Conservation (phyloP, 192 early-diverging fungal species). For the Geranomyces michiganensis region DNA sequence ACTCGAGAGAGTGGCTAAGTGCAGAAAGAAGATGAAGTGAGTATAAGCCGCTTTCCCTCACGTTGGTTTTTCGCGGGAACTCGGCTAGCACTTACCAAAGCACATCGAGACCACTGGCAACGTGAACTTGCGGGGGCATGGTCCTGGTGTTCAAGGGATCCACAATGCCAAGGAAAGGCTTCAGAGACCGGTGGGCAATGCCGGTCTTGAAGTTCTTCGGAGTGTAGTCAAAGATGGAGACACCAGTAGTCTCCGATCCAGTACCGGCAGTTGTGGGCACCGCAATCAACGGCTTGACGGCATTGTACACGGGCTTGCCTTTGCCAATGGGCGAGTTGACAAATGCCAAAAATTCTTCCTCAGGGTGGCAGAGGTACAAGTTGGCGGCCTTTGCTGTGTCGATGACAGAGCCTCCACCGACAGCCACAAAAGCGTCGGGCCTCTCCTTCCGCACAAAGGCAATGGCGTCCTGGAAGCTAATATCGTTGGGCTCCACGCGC, state of each 20-base stretch:
- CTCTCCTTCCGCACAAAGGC: conserved; percentile 71
- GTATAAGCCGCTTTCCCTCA: not conserved
- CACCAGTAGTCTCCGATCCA: conserved; percentile 89
- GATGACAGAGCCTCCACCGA: conserved; percentile 89
- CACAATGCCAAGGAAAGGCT: conserved; percentile 83
- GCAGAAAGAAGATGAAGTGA: not conserved
- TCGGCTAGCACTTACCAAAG: conserved; percentile 51
- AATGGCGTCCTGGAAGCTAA: conserved; percentile 78
- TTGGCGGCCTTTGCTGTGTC: conserved; percentile 93
- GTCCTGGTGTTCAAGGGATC: conserved; percentile 86
- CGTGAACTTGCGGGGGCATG: conserved; percentile 85
- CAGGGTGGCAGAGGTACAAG: conserved; percentile 77
- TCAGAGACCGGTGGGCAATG: conserved; percentile 81
- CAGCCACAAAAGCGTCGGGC: conserved; percentile 86
- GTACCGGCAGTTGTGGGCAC: conserved; percentile 57
- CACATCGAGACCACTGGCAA: conserved; percentile 85
- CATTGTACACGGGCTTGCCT: conserved; percentile 73
- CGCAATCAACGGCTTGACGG: conserved; percentile 79
- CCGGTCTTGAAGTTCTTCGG: conserved; percentile 85
- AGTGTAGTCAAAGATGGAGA: conserved; percentile 90
- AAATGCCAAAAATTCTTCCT: conserved; percentile 87
- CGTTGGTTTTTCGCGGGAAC: not conserved
- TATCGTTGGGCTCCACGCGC: conserved; percentile 83
- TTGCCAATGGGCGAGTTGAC: conserved; percentile 92
- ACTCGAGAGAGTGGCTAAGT: conserved; percentile 85